phyloP scores from a whole-genome alignment of 495 filamentous ascomycete genomes.

The Neurospora sp. region DNA sequence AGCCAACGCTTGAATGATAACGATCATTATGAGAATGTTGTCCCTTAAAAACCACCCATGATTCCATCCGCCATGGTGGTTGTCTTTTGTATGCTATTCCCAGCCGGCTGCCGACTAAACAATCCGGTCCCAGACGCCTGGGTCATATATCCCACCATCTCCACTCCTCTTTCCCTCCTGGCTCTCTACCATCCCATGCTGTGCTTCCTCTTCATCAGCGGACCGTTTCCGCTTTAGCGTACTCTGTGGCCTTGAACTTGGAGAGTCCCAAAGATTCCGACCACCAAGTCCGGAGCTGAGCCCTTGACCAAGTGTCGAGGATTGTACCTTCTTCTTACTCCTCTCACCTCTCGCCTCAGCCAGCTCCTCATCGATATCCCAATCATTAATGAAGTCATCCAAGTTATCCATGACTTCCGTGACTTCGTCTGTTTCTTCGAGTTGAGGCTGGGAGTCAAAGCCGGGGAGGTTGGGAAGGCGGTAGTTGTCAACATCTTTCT shows the following conservation, averaged over 20 bases:
- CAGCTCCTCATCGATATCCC: conserved; percentile 32
- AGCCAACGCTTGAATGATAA: not conserved
- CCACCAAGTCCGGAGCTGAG: not conserved
- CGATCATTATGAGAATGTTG: not conserved
- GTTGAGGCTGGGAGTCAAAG: not conserved
- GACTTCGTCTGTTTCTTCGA: conserved; percentile 24
- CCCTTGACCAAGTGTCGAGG: not conserved
- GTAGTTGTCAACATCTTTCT: conserved; percentile 7
- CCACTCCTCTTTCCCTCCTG: not conserved
- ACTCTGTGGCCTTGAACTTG: not conserved
- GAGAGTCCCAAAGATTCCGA: conserved; percentile 12
- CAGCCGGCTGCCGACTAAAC: not conserved
- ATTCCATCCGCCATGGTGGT: not conserved
- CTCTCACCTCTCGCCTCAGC: conserved; percentile 14
- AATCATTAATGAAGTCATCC: conserved; percentile 29
- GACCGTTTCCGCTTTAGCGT: not conserved
- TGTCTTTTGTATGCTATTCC: not conserved
- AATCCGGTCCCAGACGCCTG: not conserved
- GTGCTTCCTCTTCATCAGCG: not conserved
- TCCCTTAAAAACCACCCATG: not conserved
- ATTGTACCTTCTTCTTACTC: conserved; percentile 2
- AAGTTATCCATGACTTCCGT: conserved; percentile 32
- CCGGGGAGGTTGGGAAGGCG: not conserved
- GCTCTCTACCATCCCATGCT: not conserved
- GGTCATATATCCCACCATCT: not conserved